These are phyloP conservation scores for Phialocephala subalpina DNA, from an alignment of 2,329 filamentous ascomycete genomes.

Conservation along the genomic window DNA sequence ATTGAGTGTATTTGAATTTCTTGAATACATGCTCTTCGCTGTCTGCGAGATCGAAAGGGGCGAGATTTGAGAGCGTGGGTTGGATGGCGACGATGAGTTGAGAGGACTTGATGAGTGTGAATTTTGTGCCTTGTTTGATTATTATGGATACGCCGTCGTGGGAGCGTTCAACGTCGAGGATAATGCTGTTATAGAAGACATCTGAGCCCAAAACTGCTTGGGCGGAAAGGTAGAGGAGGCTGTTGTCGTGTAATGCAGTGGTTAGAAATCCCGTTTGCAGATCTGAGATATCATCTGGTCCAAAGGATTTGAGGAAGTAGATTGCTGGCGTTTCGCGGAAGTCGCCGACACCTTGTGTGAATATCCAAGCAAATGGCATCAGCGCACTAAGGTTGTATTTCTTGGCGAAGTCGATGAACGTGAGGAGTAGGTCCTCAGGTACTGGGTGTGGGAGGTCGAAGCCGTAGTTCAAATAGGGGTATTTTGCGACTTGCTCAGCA, in stretches of 20 bases:
- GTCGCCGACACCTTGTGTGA: conserved; percentile 15
- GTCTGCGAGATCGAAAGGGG: neutral
- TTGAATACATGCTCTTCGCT: neutral
- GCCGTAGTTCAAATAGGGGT: conserved; percentile 17
- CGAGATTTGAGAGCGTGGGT: conserved; percentile 15
- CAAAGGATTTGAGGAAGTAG: conserved; percentile 11
- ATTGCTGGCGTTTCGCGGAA: neutral
- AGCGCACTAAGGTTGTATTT: conserved; percentile 14
- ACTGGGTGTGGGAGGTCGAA: conserved; percentile 10
- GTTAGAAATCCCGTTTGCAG: conserved; percentile 9
- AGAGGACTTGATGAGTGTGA: conserved; percentile 12
- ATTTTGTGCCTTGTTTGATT: neutral
- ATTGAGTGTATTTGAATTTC: conserved; percentile 4
- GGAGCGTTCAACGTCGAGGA: conserved; percentile 11
- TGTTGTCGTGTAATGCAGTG: conserved; percentile 12
- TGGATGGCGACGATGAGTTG: conserved; percentile 17
- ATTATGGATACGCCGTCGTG: neutral
- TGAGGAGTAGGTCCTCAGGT: conserved; percentile 12
- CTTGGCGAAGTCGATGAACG: conserved; percentile 11
- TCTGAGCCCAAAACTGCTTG: conserved; percentile 10
- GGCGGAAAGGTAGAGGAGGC: conserved; percentile 9
- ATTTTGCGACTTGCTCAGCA: neutral
- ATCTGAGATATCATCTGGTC: neutral
- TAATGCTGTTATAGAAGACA: conserved; percentile 13
- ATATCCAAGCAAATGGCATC: conserved; percentile 1